Conservation (phyloP, 352 stramenopile species). For the Thalassiosira livingstoniorum region DNA sequence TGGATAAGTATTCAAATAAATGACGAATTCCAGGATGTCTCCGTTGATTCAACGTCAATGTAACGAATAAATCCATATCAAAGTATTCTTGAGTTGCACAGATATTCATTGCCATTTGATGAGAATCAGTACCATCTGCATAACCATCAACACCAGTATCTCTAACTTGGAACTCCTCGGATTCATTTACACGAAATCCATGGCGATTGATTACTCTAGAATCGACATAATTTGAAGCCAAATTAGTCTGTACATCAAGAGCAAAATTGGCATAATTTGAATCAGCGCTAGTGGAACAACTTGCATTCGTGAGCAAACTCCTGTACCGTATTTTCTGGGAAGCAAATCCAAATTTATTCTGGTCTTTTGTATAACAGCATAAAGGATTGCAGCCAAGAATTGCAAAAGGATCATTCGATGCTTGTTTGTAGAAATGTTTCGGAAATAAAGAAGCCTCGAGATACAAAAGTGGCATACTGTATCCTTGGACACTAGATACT, state of each 20-base stretch:
- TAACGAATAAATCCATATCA: slow-evolving; percentile 40
- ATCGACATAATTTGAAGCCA: too few species aligned
- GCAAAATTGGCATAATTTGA: too few species aligned
- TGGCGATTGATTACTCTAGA: too few species aligned
- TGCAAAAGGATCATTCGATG: slow-evolving; percentile 28
- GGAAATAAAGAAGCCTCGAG: slow-evolving; percentile 31
- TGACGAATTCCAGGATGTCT: slow-evolving; percentile 35
- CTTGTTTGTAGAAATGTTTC: slow-evolving; percentile 36
- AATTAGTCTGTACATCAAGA: too few species aligned
- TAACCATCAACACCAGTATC: too few species aligned
- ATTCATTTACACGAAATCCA: too few species aligned
- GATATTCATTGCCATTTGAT: slow-evolving; percentile 40
- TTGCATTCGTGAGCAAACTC: slow-evolving; percentile 26
- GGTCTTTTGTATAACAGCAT: slow-evolving; percentile 20
- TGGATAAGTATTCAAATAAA: too few species aligned
- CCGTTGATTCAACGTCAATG: slow-evolving; percentile 48
- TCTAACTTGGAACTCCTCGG: too few species aligned
- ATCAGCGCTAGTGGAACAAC: slow-evolving; percentile 36
- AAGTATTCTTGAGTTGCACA: slow-evolving; percentile 15
- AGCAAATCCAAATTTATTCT: slow-evolving; percentile 37
- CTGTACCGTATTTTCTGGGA: slow-evolving; percentile 21
- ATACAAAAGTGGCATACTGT: slow-evolving; percentile 39
- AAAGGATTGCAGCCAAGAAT: slow-evolving; percentile 33
- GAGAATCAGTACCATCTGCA: too few species aligned
- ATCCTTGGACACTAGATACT: slow-evolving; percentile 22